Conservation (phyloP, 768 basidiomycete species). For the Lactarius tabidus region DNA sequence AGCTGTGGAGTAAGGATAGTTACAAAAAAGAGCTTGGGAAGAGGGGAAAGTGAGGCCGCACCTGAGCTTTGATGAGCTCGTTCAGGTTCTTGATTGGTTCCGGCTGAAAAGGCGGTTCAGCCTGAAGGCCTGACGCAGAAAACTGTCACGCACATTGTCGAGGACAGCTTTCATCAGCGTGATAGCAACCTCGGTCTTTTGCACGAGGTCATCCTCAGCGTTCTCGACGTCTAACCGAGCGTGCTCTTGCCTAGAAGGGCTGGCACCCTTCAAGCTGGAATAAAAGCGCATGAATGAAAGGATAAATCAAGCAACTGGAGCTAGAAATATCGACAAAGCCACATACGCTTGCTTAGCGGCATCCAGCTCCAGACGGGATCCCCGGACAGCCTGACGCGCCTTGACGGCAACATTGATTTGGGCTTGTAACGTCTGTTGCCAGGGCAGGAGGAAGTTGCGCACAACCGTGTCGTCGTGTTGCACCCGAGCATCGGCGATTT, state of each 20-base stretch:
- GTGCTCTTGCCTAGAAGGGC: conserved; percentile 80
- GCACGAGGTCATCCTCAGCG: conserved; percentile 93
- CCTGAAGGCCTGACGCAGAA: background rate
- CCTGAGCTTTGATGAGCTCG: conserved; percentile 88
- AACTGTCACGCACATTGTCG: conserved; percentile 70
- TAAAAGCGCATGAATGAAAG: background rate
- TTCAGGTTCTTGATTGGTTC: conserved; percentile 95
- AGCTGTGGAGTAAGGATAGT: conserved; percentile 41
- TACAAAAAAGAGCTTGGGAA: background rate
- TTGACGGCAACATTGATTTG: conserved; percentile 89
- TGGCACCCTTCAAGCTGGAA: conserved; percentile 71
- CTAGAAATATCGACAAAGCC: background rate
- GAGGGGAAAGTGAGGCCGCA: conserved; percentile 28
- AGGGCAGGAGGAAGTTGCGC: conserved; percentile 67
- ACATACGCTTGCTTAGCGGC: conserved; percentile 83
- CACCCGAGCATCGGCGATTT: conserved; percentile 72
- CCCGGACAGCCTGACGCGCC: conserved; percentile 77
- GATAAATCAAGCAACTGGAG: background rate
- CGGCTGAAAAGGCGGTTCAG: conserved; percentile 49
- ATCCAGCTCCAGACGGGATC: conserved; percentile 83
- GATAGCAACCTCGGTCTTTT: conserved; percentile 96
- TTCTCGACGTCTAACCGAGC: conserved; percentile 90
- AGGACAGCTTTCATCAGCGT: conserved; percentile 97
- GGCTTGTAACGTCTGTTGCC: conserved; percentile 83
- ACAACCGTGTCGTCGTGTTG: conserved; percentile 74